phyloP scores from a whole-genome alignment of 2,329 filamentous ascomycete genomes.

The Fusarium poae region DNA sequence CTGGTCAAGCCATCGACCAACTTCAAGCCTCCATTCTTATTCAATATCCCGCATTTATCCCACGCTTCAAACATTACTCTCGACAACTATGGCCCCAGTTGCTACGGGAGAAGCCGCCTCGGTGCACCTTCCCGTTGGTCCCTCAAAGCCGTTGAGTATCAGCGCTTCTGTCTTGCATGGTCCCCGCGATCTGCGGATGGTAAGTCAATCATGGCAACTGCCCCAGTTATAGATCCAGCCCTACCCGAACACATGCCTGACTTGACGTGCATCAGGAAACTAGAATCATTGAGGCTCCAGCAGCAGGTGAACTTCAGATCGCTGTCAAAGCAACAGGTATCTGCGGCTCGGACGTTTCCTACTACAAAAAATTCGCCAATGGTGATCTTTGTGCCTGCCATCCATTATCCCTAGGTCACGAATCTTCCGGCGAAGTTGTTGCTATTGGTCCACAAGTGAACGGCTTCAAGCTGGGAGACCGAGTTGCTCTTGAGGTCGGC shows the following conservation, averaged over 20 bases:
- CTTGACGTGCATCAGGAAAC: slow-evolving; percentile 59
- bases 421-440: slow-evolving; percentile 70
- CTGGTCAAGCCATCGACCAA: slow-evolving; percentile 50
- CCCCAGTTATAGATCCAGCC: slow-evolving; percentile 38
- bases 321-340: slow-evolving; percentile 75
- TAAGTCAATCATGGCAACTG: slow-evolving; percentile 53
- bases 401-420: slow-evolving; percentile 74
- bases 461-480: slow-evolving; percentile 67
- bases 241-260: slow-evolving; percentile 41
- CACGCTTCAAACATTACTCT: slow-evolving; percentile 61
- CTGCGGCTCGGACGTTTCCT: slow-evolving; percentile 77
- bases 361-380: slow-evolving; percentile 80
- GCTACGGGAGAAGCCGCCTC: slow-evolving; percentile 60
- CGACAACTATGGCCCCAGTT: slow-evolving; percentile 62
- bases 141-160: slow-evolving; percentile 60
- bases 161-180: slow-evolving; percentile 70
- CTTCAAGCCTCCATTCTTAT: slow-evolving; percentile 44
- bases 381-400: slow-evolving; percentile 75
- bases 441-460: slow-evolving; percentile 66
- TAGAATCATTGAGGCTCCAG: slow-evolving; percentile 62
- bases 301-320: slow-evolving; percentile 71
- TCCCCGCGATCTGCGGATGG: slow-evolving; percentile 68
- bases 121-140: slow-evolving; percentile 59
- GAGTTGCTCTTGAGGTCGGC: slow-evolving; percentile 70
- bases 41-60: slow-evolving; percentile 68